Evolutionary conservation across 2,329 filamentous ascomycete genomes (phyloP).

Genomic region (Fusarium staphyleae): DNA sequence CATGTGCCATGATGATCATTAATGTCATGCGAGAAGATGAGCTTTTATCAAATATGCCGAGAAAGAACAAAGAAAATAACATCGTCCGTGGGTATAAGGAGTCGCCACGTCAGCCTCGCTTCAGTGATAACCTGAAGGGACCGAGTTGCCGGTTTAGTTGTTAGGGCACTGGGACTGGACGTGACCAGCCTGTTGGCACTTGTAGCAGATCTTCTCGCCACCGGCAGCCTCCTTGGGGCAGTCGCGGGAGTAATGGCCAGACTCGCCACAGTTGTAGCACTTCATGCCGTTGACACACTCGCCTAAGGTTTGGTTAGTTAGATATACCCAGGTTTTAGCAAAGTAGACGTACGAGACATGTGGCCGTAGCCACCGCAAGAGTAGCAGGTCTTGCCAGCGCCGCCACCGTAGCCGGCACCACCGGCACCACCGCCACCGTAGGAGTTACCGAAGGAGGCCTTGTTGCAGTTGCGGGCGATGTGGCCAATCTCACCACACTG

Average conservation of each 20-base stretch:
- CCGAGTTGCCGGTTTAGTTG: slow-evolving; percentile 58
- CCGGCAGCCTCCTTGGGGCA: slow-evolving; percentile 90
- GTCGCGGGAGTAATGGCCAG: slow-evolving; percentile 93
- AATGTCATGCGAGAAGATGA: slow-evolving; percentile 43
- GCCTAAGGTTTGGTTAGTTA: slow-evolving; percentile 51
- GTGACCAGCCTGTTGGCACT: slow-evolving; percentile 85
- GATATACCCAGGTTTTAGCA: neutral
- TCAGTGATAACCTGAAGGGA: slow-evolving; percentile 33
- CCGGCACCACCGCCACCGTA: slow-evolving; percentile 57
- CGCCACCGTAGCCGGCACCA: slow-evolving; percentile 58
- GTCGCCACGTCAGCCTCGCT: slow-evolving; percentile 51
- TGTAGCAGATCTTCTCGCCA: slow-evolving; percentile 98
- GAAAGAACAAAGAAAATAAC: slow-evolving; percentile 42
- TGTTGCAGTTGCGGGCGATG: slow-evolving; percentile 90
- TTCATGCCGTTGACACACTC: slow-evolving; percentile 99
- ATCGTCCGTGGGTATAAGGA: slow-evolving; percentile 53
- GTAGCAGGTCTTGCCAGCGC: slow-evolving; percentile 88
- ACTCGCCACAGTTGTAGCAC: slow-evolving; percentile 98
- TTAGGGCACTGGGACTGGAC: slow-evolving; percentile 94
- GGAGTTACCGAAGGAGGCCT: slow-evolving; percentile 63
- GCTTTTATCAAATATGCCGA: slow-evolving; percentile 43
- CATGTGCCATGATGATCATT: slow-evolving; percentile 43
- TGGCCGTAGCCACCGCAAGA: slow-evolving; percentile 97
- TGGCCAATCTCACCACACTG: slow-evolving; percentile 93
- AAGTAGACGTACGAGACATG: slow-evolving; percentile 76